phyloP scores from a whole-genome alignment of 371 early-diverging fungal genomes.

The Apophysomyces sp. region DNA sequence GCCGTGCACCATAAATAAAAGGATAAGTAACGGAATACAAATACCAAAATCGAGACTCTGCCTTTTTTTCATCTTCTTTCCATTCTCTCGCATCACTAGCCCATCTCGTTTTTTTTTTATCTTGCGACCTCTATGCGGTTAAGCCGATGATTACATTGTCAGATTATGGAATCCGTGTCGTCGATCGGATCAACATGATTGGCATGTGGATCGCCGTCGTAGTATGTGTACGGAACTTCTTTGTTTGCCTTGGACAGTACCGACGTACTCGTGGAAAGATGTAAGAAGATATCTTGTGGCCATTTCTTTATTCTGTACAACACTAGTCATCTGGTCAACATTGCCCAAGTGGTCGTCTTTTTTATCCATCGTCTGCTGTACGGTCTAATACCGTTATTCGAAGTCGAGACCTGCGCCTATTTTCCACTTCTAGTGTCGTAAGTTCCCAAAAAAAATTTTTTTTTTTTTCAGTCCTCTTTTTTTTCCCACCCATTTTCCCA shows the following conservation, averaged over 20 bases:
- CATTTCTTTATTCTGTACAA: background rate
- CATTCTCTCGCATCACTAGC: background rate
- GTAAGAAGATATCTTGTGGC: conserved; percentile 16
- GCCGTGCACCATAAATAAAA: background rate
- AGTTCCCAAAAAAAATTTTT: conserved; percentile 20
- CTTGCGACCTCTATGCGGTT: background rate
- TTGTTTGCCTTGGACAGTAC: conserved; percentile 40
- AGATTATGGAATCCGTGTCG: conserved; percentile 32
- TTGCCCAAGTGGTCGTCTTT: conserved; percentile 37
- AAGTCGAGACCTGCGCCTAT: conserved; percentile 40
- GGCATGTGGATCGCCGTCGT: conserved; percentile 43
- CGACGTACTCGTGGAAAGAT: conserved; percentile 40
- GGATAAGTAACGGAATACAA: background rate
- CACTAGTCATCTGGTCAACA: conserved; percentile 42
- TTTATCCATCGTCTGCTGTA: conserved; percentile 35
- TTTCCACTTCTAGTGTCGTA: conserved; percentile 50
- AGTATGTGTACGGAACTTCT: conserved; percentile 36
- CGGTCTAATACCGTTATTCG: conserved; percentile 45
- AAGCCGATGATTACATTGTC: conserved; percentile 31
- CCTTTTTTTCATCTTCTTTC: conserved; percentile 3
- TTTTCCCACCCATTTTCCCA: conserved; percentile 4
- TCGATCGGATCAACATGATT: conserved; percentile 46
- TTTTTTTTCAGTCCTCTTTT: background rate
- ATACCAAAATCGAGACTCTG: background rate
- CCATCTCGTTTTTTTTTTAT: background rate